phyloP scores from a whole-genome alignment of 1,284 basidiomycete genomes.

The Puccinia coronata region DNA sequence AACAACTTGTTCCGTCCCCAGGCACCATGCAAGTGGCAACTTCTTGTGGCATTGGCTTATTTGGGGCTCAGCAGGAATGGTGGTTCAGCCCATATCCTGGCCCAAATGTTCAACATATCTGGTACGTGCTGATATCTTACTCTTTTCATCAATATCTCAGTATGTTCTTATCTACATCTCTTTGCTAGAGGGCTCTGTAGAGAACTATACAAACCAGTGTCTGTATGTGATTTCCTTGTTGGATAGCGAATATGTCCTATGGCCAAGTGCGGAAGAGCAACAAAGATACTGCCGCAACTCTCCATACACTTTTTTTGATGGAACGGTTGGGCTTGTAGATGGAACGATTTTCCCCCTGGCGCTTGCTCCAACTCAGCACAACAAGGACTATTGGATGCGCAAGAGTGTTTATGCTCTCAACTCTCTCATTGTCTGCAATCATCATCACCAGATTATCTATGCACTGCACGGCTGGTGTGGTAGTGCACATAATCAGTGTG shows the following conservation, averaged over 20 bases:
- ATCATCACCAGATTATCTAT: conserved; percentile 1
- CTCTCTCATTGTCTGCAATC: conserved; percentile 3
- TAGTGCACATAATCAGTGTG: conserved; percentile 15
- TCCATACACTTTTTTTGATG: neutral
- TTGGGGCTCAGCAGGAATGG: conserved; percentile 17
- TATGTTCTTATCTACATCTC: neutral
- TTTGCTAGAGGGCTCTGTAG: neutral
- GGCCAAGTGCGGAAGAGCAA: neutral
- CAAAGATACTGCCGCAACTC: no score
- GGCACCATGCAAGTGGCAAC: neutral
- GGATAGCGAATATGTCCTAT: neutral
- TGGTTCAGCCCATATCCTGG: neutral
- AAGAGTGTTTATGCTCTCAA: conserved; percentile 4
- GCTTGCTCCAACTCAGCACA: neutral
- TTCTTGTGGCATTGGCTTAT: neutral
- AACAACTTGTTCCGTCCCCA: neutral
- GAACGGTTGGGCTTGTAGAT: conserved; percentile 23
- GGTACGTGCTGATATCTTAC: neutral
- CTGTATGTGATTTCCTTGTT: neutral
- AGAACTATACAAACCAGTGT: conserved; percentile 14
- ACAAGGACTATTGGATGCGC: conserved; percentile 9
- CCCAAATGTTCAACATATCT: conserved; percentile 7
- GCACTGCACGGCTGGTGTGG: conserved; percentile 20
- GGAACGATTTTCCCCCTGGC: conserved; percentile 6
- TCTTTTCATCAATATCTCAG: neutral